Conservation (phyloP, 2,329 filamentous ascomycete genomes). For the Beauveria rudraprayagi region DNA sequence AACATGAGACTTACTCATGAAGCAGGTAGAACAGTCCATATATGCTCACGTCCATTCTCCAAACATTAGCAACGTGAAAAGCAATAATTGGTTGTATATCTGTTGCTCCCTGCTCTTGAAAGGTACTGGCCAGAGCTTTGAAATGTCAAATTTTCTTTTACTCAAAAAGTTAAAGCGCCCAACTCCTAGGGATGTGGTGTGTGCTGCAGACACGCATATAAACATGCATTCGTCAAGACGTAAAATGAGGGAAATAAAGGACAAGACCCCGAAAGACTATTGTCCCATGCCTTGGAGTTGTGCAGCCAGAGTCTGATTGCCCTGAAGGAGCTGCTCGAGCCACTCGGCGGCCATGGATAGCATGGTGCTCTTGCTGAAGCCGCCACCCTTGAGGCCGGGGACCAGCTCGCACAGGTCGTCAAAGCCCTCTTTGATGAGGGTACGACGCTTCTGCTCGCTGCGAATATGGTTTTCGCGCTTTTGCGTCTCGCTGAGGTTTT, state of each 20-base stretch:
- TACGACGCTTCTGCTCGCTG: slow-evolving; percentile 79
- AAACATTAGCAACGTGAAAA: neutral
- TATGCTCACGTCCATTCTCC: neutral
- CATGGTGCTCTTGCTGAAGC: slow-evolving; percentile 76
- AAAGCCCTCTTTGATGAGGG: slow-evolving; percentile 74
- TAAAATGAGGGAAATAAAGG: neutral
- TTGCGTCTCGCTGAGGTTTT: slow-evolving; percentile 73
- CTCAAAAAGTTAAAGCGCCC: neutral
- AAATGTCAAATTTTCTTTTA: neutral
- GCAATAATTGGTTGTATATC: neutral
- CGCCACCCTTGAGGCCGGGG: slow-evolving; percentile 63
- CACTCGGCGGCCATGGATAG: slow-evolving; percentile 69
- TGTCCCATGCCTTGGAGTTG: slow-evolving; percentile 37
- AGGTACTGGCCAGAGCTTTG: neutral
- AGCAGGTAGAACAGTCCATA: neutral
- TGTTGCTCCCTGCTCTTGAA: neutral
- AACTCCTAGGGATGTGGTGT: slow-evolving; percentile 4
- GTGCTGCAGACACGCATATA: neutral
- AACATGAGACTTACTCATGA: neutral
- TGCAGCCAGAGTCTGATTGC: slow-evolving; percentile 54
- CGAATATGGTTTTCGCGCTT: slow-evolving; percentile 81
- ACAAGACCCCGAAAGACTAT: neutral
- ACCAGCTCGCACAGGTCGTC: slow-evolving; percentile 72
- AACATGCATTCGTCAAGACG: neutral
- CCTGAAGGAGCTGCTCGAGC: slow-evolving; percentile 63